A percentile compares a stretch with the other conserved stretches of the same genome.
phyloP scores from a whole-genome alignment of 1,284 basidiomycete genomes.

The Fomes fomentarius region DNA sequence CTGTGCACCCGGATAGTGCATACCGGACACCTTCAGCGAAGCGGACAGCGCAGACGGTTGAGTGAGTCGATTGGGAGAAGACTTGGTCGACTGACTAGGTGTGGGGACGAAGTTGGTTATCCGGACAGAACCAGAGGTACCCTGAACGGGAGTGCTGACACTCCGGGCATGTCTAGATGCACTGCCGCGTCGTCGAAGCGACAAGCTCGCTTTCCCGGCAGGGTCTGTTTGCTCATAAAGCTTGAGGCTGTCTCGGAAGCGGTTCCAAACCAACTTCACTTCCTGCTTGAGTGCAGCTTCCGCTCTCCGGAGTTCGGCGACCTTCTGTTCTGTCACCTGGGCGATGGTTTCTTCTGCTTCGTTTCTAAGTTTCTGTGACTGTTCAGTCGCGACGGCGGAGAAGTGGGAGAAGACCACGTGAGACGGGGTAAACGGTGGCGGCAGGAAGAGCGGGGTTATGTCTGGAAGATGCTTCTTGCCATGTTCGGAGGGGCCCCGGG shows the following conservation, averaged over 20 bases:
- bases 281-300: slow-evolving; percentile 59
- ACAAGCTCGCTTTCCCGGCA: neutral
- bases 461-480: slow-evolving; percentile 34
- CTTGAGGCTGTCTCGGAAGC: slow-evolving; percentile 54
- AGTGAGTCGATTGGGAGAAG: slow-evolving; percentile 40
- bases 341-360: slow-evolving; percentile 63
- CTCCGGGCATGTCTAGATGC: slow-evolving; percentile 14
- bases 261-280: slow-evolving; percentile 66
- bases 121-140: slow-evolving; percentile 40
- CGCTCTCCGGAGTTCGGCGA: slow-evolving; percentile 55
- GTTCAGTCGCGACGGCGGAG: slow-evolving; percentile 55
- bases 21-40: slow-evolving; percentile 62
- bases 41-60: slow-evolving; percentile 67
- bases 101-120: slow-evolving; percentile 62
- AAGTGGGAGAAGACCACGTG: slow-evolving; percentile 73
- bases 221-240: slow-evolving; percentile 45
- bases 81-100: slow-evolving; percentile 40
- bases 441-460: slow-evolving; percentile 61
- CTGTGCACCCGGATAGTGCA: slow-evolving; percentile 53
- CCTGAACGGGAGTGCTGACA: slow-evolving; percentile 13
- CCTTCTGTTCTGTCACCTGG: slow-evolving; percentile 57
- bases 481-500: slow-evolving; percentile 29
- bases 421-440: slow-evolving; percentile 75
- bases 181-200: slow-evolving; percentile 15
- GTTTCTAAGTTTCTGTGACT: slow-evolving; percentile 58